These are phyloP conservation scores for Fusarium pininemorale DNA, from an alignment of 2,329 filamentous ascomycete genomes.

Conservation along the genomic window DNA sequence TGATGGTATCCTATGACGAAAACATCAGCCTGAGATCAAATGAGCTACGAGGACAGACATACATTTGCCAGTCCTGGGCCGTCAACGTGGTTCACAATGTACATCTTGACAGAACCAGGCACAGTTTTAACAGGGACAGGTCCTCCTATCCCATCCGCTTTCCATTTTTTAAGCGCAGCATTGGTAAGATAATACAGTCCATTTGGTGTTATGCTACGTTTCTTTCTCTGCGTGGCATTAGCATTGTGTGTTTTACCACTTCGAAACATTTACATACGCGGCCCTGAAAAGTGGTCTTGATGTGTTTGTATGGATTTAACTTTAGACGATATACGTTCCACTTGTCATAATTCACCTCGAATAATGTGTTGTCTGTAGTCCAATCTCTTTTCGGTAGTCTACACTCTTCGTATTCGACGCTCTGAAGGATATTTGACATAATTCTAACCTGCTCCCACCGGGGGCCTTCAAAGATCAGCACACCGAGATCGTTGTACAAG, in stretches of 20 bases:
- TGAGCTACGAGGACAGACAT: not conserved
- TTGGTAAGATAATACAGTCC: conserved; percentile 4
- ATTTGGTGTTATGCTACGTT: not conserved
- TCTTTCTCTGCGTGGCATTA: conserved; percentile 1
- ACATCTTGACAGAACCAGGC: not conserved
- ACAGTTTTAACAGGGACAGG: not conserved
- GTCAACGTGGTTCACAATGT: not conserved
- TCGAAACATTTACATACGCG: conserved; percentile 6
- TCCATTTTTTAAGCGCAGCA: not conserved
- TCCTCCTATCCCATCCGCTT: not conserved
- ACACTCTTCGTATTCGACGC: conserved; percentile 8
- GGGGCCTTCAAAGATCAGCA: conserved; percentile 45
- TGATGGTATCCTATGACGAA: conserved; percentile 35
- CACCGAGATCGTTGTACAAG: conserved; percentile 47
- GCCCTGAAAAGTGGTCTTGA: not conserved
- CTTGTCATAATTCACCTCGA: not conserved
- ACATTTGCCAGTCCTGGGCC: conserved; percentile 34
- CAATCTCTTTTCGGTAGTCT: not conserved
- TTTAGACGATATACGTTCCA: conserved; percentile 22
- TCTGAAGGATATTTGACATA: conserved; percentile 38
- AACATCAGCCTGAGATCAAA: not conserved
- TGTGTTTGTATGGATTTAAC: conserved; percentile 14
- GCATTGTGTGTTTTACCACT: not conserved
- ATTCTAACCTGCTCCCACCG: conserved; percentile 23
- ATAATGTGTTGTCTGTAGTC: not conserved